Percentiles rank a stretch among this genome's conserved stretches.
phyloP scores from a whole-genome alignment of 805 yeast species.

The Candida sakaeoensis region DNA sequence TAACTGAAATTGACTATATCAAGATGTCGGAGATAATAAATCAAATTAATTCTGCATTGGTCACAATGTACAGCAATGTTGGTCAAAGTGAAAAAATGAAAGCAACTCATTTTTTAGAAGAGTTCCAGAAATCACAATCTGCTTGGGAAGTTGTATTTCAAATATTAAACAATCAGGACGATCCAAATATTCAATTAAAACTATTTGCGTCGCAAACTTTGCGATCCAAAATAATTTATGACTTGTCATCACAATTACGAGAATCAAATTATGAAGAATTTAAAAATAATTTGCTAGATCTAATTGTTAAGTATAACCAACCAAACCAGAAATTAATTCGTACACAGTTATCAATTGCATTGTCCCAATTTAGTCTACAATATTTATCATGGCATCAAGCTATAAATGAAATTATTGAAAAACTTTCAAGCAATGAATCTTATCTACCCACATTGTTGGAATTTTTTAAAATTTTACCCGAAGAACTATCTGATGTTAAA shows the following conservation, averaged over 20 bases:
- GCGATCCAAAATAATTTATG: slow-evolving; percentile 80
- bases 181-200: slow-evolving; percentile 50
- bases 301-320: slow-evolving; percentile 46
- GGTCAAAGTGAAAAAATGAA: slow-evolving; percentile 44
- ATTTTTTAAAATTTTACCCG: slow-evolving; percentile 84
- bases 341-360: slow-evolving; percentile 76
- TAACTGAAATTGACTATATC: not conserved
- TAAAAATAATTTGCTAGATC: slow-evolving; percentile 60
- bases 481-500: slow-evolving; percentile 77
- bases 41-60: slow-evolving; percentile 44
- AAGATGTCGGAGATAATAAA: slow-evolving; percentile 9
- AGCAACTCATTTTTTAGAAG: slow-evolving; percentile 60
- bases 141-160: slow-evolving; percentile 77
- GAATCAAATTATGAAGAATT: slow-evolving; percentile 52
- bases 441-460: slow-evolving; percentile 53
- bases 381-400: slow-evolving; percentile 69
- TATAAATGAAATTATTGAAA: slow-evolving; percentile 58
- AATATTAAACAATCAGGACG: slow-evolving; percentile 37
- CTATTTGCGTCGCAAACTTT: slow-evolving; percentile 91
- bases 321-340: slow-evolving; percentile 54
- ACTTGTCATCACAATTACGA: slow-evolving; percentile 68
- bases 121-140: slow-evolving; percentile 74
- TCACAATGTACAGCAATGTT: slow-evolving; percentile 44
- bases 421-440: slow-evolving; percentile 37
- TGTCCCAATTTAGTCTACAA: slow-evolving; percentile 81